A percentile compares a stretch with the other conserved stretches of the same genome.
Evolutionary conservation across 192 early-diverging fungal genomes (phyloP).

Genomic region (Blastocladiella britannica): DNA sequence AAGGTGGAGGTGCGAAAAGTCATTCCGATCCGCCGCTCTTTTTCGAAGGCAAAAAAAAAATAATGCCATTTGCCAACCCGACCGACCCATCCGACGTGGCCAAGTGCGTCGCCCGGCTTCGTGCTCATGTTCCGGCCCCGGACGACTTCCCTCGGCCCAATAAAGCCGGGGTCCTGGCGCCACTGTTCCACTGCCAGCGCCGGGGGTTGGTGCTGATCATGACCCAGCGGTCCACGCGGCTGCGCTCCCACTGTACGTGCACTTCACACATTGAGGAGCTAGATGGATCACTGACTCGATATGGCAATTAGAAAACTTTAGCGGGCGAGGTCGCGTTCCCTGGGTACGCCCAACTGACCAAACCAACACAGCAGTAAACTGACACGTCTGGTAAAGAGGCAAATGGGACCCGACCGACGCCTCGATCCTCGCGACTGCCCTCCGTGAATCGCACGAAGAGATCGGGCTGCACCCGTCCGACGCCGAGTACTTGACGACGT

Average conservation of each 20-base stretch:
- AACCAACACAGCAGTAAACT: no score
- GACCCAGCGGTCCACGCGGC: background rate
- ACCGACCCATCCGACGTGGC: no score
- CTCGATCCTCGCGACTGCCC: conserved; percentile 10
- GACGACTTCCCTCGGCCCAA: background rate
- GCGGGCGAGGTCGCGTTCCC: background rate
- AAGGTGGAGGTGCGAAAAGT: no score
- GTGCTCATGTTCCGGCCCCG: no score
- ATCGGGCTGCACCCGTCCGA: conserved; percentile 6
- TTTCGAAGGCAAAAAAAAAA: no score
- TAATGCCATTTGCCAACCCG: no score
- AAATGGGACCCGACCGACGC: conserved; percentile 11
- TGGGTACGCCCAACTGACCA: no score
- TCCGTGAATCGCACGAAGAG: conserved; percentile 26
- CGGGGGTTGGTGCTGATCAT: background rate
- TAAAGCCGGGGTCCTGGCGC: background rate
- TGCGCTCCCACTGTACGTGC: background rate
- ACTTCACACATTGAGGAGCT: no score
- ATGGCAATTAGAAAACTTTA: background rate
- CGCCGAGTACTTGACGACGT: background rate
- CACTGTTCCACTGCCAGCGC: background rate
- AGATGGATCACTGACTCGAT: no score
- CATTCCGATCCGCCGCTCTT: no score
- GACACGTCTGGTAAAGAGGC: no score
- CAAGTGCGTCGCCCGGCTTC: no score